phyloP scores from a whole-genome alignment of 169 alveolate species.

The Plasmodium vivax region DNA sequence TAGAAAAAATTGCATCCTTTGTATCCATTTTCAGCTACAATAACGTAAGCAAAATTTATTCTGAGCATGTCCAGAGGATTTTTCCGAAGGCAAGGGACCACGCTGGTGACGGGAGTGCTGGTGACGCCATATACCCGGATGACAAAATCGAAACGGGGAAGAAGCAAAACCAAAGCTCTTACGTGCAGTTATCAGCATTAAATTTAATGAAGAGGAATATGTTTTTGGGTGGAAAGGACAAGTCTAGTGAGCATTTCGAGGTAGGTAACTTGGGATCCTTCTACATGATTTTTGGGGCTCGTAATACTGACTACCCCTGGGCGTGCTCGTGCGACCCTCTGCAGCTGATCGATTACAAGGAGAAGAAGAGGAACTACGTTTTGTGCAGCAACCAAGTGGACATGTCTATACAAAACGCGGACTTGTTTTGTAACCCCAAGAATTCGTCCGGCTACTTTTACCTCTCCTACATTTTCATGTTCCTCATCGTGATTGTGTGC shows the following conservation, averaged over 20 bases:
- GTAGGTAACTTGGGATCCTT: slow-evolving; percentile 68
- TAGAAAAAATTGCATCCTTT: slow-evolving; percentile 44
- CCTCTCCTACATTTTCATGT: slow-evolving; percentile 43
- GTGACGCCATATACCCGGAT: background rate
- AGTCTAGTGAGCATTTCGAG: slow-evolving; percentile 26
- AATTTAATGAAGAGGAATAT: background rate
- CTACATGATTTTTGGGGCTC: slow-evolving; percentile 53
- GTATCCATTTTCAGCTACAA: slow-evolving; percentile 23
- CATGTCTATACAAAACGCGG: slow-evolving; percentile 80
- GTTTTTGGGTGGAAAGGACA: slow-evolving; percentile 16
- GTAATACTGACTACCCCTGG: slow-evolving; percentile 87
- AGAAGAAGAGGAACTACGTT: slow-evolving; percentile 78
- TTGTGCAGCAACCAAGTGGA: slow-evolving; percentile 84
- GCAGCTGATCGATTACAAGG: slow-evolving; percentile 77
- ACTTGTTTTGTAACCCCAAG: slow-evolving; percentile 82
- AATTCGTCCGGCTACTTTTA: slow-evolving; percentile 54
- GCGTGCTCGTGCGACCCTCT: slow-evolving; percentile 83
- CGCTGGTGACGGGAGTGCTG: background rate
- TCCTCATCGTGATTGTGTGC: slow-evolving; percentile 17
- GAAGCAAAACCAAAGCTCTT: slow-evolving; percentile 29
- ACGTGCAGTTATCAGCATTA: slow-evolving; percentile 22
- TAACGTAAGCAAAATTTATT: background rate
- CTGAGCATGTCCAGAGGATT: slow-evolving; percentile 5
- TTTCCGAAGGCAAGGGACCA: background rate
- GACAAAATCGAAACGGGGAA: background rate